Base-by-base conservation (phyloP, 1,139 yeast genomes). In the Saccharomyces hybrid region DNA sequence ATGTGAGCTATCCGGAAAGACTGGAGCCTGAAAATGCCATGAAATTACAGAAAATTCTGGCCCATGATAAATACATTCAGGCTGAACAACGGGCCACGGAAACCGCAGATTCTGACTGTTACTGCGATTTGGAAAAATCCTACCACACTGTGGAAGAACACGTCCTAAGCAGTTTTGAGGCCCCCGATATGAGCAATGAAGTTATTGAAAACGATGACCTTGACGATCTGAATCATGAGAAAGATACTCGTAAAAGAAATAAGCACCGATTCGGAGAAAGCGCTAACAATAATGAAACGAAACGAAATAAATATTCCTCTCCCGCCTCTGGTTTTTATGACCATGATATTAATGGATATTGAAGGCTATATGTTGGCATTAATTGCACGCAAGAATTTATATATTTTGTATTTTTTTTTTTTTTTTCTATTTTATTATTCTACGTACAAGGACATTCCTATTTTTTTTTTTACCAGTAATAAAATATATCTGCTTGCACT, bases 91-190 rank as follows among this genome's bases (percentile, higher is more conserved):
- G 1, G 1, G 25, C 44, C 44, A 4, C 11, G 8, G 44, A 38
- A 38, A 38, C 44, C 13, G 2, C 44, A 6, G 44, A 38, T 38
- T n/a, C 44, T 9, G 44, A 38, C 44, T 38, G 44, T 6, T 38
- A 38, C 5, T 38, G 44, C 13, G 44, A 38, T 8, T 9, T 38
- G 25, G 44, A 38, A 16, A 38, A 16, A 11, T 49, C 14, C 59
- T 59, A 49, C 46, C 53, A 9, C 42, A 2, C 9, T n/a, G 51
- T 62, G 20, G 70, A 66, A 47, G 70, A 65, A 47, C 67, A 64
- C 48, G 65, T 64, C 0, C 53, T 66, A 34, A 64, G 66, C 55
- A 56, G 52, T 44, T 58, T 61, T 49, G 58, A 52, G n/a, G 44
- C 44, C 25, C 59, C 60, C 11, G 46, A n/a, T 46, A 50, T 42